Conservation (phyloP, 2,329 filamentous ascomycete genomes). For the Byssothecium circinans region DNA sequence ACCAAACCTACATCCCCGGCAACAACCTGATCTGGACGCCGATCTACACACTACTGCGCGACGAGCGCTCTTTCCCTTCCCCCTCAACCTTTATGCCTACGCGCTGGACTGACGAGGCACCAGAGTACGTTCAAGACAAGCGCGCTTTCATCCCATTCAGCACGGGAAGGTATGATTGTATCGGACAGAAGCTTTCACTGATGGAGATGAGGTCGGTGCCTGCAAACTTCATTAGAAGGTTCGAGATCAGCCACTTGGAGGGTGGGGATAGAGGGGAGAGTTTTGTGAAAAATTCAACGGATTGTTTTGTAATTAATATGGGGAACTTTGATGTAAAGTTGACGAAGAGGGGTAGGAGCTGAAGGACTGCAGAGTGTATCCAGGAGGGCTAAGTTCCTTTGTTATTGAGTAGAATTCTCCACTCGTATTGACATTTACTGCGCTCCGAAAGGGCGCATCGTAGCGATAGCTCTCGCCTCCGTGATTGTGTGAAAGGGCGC, state of each 20-base stretch:
- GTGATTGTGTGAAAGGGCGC: too few relatives aligned
- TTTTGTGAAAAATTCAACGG: constrained; percentile 23
- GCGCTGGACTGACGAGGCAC: constrained; percentile 32
- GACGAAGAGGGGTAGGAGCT: constrained; percentile 7
- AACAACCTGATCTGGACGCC: constrained; percentile 34
- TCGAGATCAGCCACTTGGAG: constrained; percentile 53
- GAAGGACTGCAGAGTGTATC: too few relatives aligned
- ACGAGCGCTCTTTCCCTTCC: constrained; percentile 27
- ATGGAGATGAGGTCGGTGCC: constrained; percentile 64
- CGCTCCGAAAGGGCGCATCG: too few relatives aligned
- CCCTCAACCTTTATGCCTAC: constrained; percentile 33
- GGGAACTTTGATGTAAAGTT: constrained; percentile 34
- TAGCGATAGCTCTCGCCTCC: too few relatives aligned
- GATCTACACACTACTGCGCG: constrained; percentile 32
- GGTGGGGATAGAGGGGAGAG: constrained; percentile 23
- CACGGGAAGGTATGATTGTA: constrained; percentile 68
- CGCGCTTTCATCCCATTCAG: constrained; percentile 73
- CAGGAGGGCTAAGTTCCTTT: too few relatives aligned
- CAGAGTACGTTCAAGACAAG: constrained; percentile 27
- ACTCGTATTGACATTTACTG: too few relatives aligned
- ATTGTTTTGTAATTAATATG: constrained; percentile 35
- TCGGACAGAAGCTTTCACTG: constrained; percentile 68
- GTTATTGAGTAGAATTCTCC: not conserved
- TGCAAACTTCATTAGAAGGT: constrained; percentile 61
- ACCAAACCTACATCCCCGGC: constrained; percentile 36